These are phyloP conservation scores for Jamesozyma gamospora DNA, from an alignment of 805 yeast species.

Conservation along the genomic window DNA sequence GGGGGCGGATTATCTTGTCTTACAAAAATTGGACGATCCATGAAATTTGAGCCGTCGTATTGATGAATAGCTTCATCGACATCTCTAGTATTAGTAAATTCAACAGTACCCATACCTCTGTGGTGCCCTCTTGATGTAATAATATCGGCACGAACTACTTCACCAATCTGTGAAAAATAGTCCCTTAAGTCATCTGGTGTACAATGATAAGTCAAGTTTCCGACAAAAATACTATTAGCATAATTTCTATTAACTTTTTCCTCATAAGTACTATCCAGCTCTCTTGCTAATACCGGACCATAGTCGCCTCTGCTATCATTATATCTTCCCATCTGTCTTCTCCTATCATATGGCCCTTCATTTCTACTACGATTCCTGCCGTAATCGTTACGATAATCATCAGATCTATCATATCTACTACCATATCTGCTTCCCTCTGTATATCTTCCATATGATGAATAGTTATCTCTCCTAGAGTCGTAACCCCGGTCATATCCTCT, in stretches of 20 bases:
- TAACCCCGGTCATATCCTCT: not conserved
- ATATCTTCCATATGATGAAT: not conserved
- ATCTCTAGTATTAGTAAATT: conserved; percentile 53
- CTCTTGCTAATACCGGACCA: conserved; percentile 18
- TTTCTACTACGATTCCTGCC: conserved; percentile 14
- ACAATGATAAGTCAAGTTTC: conserved; percentile 60
- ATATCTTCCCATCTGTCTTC: conserved; percentile 10
- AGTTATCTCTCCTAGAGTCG: not conserved
- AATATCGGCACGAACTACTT: conserved; percentile 72
- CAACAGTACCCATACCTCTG: conserved; percentile 88
- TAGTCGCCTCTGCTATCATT: conserved; percentile 14
- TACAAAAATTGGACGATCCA: conserved; percentile 76
- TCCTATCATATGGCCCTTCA: conserved; percentile 4
- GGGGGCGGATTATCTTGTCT: conserved; percentile 90
- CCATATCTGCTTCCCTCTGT: conserved; percentile 6
- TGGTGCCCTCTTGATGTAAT: conserved; percentile 70
- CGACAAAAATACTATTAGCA: conserved; percentile 60
- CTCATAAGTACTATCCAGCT: conserved; percentile 22
- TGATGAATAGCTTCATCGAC: conserved; percentile 63
- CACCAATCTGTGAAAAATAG: conserved; percentile 50
- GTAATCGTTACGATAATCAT: conserved; percentile 4
- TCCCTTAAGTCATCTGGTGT: conserved; percentile 51
- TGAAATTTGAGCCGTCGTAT: conserved; percentile 52
- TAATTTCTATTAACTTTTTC: conserved; percentile 47
- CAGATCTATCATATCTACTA: not conserved